phyloP scores from a whole-genome alignment of 768 basidiomycete genomes.

The Lactarius hatsudake region DNA sequence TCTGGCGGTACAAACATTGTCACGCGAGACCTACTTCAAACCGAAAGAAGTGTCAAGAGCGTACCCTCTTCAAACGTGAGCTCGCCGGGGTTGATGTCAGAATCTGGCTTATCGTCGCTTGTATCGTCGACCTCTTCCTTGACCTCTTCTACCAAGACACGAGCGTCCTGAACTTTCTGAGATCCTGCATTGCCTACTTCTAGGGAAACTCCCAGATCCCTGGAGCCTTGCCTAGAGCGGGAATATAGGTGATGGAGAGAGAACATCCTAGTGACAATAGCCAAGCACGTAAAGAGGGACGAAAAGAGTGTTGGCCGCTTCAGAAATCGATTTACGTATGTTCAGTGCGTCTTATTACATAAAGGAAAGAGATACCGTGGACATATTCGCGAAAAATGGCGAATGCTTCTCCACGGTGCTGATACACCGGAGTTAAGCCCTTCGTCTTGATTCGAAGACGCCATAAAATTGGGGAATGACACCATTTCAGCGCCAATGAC shows the following conservation, averaged over 20 bases:
- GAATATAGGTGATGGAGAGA: background rate
- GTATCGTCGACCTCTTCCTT: too few relatives aligned
- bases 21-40: background rate
- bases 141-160: background rate
- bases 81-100: slow-evolving; percentile 39
- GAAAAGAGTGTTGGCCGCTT: background rate
- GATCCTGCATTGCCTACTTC: background rate
- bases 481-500: background rate
- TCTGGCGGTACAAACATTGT: slow-evolving; percentile 32
- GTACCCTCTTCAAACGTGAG: slow-evolving; percentile 51
- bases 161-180: background rate
- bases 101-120: background rate
- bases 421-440: background rate
- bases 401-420: too few relatives aligned
- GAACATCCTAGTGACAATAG: background rate
- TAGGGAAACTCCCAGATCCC: background rate
- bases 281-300: too few relatives aligned
- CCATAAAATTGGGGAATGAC: background rate
- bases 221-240: background rate
- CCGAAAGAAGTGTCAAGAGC: slow-evolving; percentile 1
- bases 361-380: too few relatives aligned
- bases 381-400: too few relatives aligned
- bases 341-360: background rate
- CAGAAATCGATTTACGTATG: background rate
- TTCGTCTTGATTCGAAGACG: background rate